phyloP scores from a whole-genome alignment of 2,329 filamentous ascomycete genomes.

The Alternaria alternata region DNA sequence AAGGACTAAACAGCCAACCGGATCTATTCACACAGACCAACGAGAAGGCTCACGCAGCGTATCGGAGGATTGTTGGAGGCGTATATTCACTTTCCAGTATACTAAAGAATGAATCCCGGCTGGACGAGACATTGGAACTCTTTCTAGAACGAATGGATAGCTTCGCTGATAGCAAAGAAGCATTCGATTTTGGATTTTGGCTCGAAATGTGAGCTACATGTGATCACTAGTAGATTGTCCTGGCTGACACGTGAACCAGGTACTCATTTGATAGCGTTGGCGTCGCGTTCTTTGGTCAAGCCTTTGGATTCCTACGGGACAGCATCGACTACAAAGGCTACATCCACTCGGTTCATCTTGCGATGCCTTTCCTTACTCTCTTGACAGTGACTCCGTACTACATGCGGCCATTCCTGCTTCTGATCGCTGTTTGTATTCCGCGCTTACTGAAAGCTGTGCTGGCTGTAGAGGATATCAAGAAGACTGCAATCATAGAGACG shows the following conservation, averaged over 20 bases:
- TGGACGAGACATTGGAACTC: constrained; percentile 19
- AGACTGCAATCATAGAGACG: constrained; percentile 26
- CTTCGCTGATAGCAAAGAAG: constrained; percentile 18
- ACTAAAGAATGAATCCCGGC: constrained; percentile 21
- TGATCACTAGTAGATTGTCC: neutral
- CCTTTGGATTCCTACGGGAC: constrained; percentile 32
- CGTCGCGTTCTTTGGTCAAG: constrained; percentile 27
- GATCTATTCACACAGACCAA: constrained; percentile 28
- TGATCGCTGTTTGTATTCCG: constrained; percentile 24
- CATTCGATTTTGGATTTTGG: constrained; percentile 30
- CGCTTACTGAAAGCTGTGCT: constrained; percentile 33
- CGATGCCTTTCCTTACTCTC: constrained; percentile 37
- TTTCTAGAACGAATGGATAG: constrained; percentile 24
- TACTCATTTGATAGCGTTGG: constrained; percentile 30
- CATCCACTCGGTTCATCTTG: constrained; percentile 44
- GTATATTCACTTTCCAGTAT: constrained; percentile 27
- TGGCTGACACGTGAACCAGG: constrained; percentile 11
- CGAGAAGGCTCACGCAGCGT: constrained; percentile 23
- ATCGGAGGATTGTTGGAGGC: constrained; percentile 20
- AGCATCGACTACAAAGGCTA: constrained; percentile 30
- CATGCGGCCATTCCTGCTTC: constrained; percentile 13
- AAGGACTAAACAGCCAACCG: constrained; percentile 18
- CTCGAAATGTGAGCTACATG: constrained; percentile 26
- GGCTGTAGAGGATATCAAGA: constrained; percentile 25
- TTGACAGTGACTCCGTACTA: constrained; percentile 22